These are phyloP conservation scores for Tricholomella constricta DNA, from an alignment of 768 basidiomycete species.

Conservation along the genomic window DNA sequence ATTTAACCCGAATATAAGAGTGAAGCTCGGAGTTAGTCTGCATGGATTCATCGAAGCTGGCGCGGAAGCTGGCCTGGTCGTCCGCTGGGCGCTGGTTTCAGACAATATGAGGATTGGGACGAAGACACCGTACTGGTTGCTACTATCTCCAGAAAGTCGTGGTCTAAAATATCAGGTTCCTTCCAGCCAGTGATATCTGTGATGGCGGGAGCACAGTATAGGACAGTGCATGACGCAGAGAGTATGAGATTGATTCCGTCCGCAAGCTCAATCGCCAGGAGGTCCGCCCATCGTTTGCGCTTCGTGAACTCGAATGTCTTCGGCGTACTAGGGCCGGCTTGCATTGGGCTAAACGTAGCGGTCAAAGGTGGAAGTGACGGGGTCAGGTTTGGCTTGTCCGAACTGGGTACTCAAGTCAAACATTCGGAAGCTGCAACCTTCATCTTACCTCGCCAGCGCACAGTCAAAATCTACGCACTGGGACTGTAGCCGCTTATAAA, in stretches of 20 bases:
- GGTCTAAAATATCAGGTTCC: constrained; percentile 71
- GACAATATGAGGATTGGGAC: neutral
- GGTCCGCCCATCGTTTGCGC: constrained; percentile 84
- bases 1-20: constrained; percentile 61
- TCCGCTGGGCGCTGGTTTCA: constrained; percentile 41
- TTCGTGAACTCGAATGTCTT: constrained; percentile 80
- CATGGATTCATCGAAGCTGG: constrained; percentile 58
- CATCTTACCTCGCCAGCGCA: no score
- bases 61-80: constrained; percentile 58
- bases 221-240: constrained; percentile 59
- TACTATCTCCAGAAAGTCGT: constrained; percentile 63
- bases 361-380: neutral
- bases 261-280: constrained; percentile 73
- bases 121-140: constrained; percentile 48
- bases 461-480: no score
- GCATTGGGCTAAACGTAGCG: constrained; percentile 10
- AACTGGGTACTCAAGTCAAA: no score
- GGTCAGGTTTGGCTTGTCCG: neutral
- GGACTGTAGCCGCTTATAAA: no score
- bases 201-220: constrained; percentile 70
- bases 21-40: constrained; percentile 51
- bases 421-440: no score
- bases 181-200: constrained; percentile 78
- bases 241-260: constrained; percentile 73
- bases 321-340: constrained; percentile 20